Evolutionary conservation across 371 early-diverging fungal genomes (phyloP).

Genomic region (Saksenaea oblongispora): DNA sequence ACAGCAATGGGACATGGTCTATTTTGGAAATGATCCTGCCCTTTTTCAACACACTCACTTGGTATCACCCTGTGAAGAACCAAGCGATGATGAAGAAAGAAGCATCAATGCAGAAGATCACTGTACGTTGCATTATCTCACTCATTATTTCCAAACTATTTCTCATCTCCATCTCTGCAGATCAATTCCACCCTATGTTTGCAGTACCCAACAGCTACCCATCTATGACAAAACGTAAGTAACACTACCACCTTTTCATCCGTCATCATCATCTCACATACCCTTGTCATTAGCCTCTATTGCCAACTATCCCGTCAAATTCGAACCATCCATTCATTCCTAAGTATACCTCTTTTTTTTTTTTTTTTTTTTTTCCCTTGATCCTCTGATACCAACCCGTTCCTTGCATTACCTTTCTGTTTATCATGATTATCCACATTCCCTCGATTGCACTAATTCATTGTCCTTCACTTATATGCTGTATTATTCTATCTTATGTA

Average conservation of each 20-base stretch:
- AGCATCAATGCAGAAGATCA: neutral
- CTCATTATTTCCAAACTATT: neutral
- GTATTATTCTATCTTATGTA: constrained; percentile 2
- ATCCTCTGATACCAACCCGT: neutral
- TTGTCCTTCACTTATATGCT: neutral
- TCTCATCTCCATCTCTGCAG: neutral
- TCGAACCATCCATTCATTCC: neutral
- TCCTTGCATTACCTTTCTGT: neutral
- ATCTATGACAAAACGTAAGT: neutral
- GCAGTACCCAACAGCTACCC: neutral
- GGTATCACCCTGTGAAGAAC: neutral
- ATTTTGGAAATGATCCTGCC: neutral
- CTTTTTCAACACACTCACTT: neutral
- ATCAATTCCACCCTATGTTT: neutral
- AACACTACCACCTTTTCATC: neutral
- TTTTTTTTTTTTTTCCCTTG: neutral
- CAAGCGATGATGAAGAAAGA: neutral
- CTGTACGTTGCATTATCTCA: neutral
- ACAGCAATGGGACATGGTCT: neutral
- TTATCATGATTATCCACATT: neutral
- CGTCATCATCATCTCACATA: too few relatives aligned
- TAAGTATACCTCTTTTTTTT: neutral
- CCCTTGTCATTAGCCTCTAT: neutral
- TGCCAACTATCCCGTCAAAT: neutral
- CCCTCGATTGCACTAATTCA: neutral